Percentiles rank a stretch among this genome's conserved stretches.
These are phyloP conservation scores for Xylogone sp. DNA, from an alignment of 2,329 filamentous ascomycete species.

Conservation along the genomic window DNA sequence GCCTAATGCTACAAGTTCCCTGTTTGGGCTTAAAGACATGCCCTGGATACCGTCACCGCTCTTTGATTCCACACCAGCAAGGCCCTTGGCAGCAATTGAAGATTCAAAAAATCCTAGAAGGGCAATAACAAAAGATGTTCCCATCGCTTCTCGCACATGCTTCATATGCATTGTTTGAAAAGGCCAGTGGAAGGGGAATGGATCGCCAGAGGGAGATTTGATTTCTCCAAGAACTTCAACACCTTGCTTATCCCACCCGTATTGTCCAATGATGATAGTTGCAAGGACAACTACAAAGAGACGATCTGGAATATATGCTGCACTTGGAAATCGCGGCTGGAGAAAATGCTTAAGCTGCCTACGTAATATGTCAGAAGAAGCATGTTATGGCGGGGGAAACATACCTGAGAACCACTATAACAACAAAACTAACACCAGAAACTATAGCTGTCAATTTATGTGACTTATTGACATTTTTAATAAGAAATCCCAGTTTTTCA, in stretches of 20 bases:
- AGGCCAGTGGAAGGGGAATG: constrained; percentile 82
- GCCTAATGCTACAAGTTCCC: constrained; percentile 88
- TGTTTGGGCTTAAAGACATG: constrained; percentile 82
- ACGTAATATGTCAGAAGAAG: constrained; percentile 13
- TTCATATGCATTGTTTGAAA: constrained; percentile 73
- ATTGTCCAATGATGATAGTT: constrained; percentile 71
- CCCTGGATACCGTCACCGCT: constrained; percentile 66
- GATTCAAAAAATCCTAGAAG: constrained; percentile 98
- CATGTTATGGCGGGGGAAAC: constrained; percentile 19
- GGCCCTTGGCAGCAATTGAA: constrained; percentile 88
- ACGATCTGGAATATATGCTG: constrained; percentile 89
- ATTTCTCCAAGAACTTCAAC: constrained; percentile 82
- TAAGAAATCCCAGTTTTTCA: constrained; percentile 79
- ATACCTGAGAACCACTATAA: constrained; percentile 88
- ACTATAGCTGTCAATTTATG: constrained; percentile 76
- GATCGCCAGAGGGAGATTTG: constrained; percentile 65
- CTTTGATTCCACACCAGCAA: constrained; percentile 54
- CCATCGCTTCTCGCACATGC: constrained; percentile 81
- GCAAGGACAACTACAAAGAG: constrained; percentile 86
- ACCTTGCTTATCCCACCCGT: constrained; percentile 75
- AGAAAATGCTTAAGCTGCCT: constrained; percentile 79
- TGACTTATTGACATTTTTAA: constrained; percentile 59
- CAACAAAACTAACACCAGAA: constrained; percentile 72
- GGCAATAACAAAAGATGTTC: constrained; percentile 89
- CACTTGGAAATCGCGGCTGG: constrained; percentile 71